Evolutionary conservation across 179 eudicot species (phyloP), one percentile per base, ranked within the genome.

Genomic region (Beta lomatogona): DNA sequence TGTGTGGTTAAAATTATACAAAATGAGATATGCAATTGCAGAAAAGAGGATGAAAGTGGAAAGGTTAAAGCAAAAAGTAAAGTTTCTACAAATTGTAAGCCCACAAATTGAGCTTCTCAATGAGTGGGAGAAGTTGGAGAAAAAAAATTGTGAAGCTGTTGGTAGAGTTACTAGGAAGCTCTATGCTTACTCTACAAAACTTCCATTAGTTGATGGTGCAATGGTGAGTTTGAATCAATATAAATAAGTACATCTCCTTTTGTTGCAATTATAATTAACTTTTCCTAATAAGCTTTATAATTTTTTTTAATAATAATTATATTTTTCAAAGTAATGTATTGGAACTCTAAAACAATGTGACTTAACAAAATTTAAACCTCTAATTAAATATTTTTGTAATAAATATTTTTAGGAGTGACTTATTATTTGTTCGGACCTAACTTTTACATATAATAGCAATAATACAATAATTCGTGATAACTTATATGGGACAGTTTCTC

Each of bases 201-300:
- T 95, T 67, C 98, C 97, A 57, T 80, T 95, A 48, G 89, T 90
- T 59, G 74, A 89, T 25, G 94, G 91, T 65, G 93, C 95, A 2
- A 79, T 86, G 97, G 98, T 91, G 82, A 10, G 77, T 60, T 3
- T 28, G 19, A 1, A 66, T 63, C 36, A 41, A 25, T 22, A 7
- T 65, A 25, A 48, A 48, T 4, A 48, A 48, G 0, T 48, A 48
- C 53, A 48, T 48, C 9, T 9, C 53, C 53, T 7, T 48, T 48
- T 5, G 11, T 48, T 48, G 53, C 53, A 48, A 48, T 48, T 48
- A 48, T 9, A 48, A 48, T 48, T 48, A 48, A 48, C 8, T 48
- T 48, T 48, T 48, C 8, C 53, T 7, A 48, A 48, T 48, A 7
- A 48, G 11, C 9, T 48, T 9, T 48, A 48, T 7, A 48, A 48